Percentiles rank a stretch among this genome's conserved stretches.
These are phyloP conservation scores for Dictyostelium citrinum DNA, from an alignment of 78 protist genomes.

Conservation along the genomic window DNA sequence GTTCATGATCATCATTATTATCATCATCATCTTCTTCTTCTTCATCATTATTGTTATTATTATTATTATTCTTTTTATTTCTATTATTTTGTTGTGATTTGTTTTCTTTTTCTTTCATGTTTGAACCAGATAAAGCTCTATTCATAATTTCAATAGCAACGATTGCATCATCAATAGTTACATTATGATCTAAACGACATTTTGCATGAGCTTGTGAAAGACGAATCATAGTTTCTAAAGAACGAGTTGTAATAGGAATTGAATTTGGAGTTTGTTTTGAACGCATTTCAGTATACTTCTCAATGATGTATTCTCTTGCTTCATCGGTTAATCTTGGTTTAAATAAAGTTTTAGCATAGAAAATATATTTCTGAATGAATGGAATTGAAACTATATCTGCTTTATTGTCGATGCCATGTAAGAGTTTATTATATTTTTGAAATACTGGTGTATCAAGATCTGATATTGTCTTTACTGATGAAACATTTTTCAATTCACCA, in stretches of 20 bases:
- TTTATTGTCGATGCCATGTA: conserved; percentile 32
- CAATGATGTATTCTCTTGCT: conserved; percentile 31
- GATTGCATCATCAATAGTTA: conserved; percentile 37
- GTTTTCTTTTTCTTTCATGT: conserved; percentile 1
- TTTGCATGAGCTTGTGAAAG: conserved; percentile 98
- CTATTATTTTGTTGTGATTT: background rate
- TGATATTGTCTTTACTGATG: background rate
- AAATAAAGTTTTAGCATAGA: conserved; percentile 44
- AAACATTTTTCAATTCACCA: conserved; percentile 21
- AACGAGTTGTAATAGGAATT: conserved; percentile 97
- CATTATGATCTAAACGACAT: conserved; percentile 75
- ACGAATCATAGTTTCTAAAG: conserved; percentile 98
- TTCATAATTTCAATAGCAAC: conserved; percentile 73
- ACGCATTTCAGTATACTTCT: conserved; percentile 63
- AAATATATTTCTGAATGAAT: conserved; percentile 88
- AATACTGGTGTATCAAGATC: conserved; percentile 56
- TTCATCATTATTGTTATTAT: background rate
- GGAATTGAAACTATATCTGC: conserved; percentile 54
- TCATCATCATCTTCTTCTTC: too few species aligned
- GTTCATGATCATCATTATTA: background rate
- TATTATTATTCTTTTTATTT: background rate
- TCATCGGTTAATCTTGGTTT: conserved; percentile 80
- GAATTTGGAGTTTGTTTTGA: conserved; percentile 58
- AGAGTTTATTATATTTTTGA: conserved; percentile 45
- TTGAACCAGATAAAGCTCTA: background rate